Percentiles rank a stretch among this genome's conserved stretches.
Evolutionary conservation across 139 green algal genomes (phyloP).

Genomic region (Dunaliella primolecta): DNA sequence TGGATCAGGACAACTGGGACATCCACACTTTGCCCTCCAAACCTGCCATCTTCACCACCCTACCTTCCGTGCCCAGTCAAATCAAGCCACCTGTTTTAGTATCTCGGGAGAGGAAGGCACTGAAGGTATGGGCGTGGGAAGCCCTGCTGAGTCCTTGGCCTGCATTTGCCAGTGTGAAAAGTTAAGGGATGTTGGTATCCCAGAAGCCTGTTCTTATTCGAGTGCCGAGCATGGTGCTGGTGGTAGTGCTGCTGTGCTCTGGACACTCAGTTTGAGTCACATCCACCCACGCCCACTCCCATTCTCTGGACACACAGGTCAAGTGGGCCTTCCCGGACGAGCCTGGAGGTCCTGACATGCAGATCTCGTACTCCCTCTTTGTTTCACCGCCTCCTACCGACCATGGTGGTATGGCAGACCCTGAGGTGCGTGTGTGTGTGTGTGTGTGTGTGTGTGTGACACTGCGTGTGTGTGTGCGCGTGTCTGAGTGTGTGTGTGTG

Average conservation of each 20-base stretch:
- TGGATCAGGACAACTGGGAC: constrained; percentile 14
- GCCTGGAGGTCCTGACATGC: constrained; percentile 50
- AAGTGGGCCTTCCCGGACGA: constrained; percentile 66
- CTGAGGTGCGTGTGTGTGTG: background rate
- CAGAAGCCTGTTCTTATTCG: too few species aligned
- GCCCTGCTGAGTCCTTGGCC: too few species aligned
- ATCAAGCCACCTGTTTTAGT: constrained; percentile 42
- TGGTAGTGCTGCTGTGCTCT: too few species aligned
- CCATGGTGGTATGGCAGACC: constrained; percentile 19
- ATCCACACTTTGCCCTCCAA: constrained; percentile 31
- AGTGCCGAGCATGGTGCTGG: too few species aligned
- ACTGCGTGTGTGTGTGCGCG: too few species aligned
- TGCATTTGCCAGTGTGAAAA: too few species aligned
- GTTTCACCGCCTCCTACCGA: constrained; percentile 25
- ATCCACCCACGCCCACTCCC: too few species aligned
- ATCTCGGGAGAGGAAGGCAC: constrained; percentile 39
- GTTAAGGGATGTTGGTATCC: too few species aligned
- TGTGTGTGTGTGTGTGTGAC: background rate
- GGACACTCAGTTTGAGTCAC: too few species aligned
- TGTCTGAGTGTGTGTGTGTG: too few species aligned
- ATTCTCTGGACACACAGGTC: too few species aligned
- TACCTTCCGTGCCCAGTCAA: constrained; percentile 38
- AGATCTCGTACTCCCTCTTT: constrained; percentile 49
- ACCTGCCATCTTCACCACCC: constrained; percentile 42
- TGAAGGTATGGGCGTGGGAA: too few species aligned